Base-by-base conservation (phyloP, 2,329 filamentous ascomycete genomes). In the Elsinoe fawcettii region DNA sequence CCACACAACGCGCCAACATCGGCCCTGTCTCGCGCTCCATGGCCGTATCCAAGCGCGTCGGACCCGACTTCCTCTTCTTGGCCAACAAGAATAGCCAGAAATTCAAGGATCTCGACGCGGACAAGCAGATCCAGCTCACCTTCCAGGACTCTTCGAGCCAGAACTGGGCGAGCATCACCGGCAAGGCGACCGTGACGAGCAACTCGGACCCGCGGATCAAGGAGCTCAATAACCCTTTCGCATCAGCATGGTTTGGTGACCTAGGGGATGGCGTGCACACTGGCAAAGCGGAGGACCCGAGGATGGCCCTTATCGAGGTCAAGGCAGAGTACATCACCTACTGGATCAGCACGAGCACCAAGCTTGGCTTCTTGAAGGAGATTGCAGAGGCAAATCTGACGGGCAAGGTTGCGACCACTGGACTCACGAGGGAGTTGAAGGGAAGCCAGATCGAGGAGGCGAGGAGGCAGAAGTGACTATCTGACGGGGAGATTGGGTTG, bases 41-140 rank as follows among this genome's bases (percentile, higher is more conserved):
- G 76, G 75, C 71, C 46, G 64, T 77, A 23, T 73, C 74, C 55
- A 74, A 88, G 85, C 70, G 88, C 55, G 62, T 63, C 51, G 76
- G 77, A 9, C 76, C 76, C 5, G 75, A 79, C 65, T 75, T 78
- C 64, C 71, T 78, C 62, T 78, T 77, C 69, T 71, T 79, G 47
- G 66, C 74, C 64, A 79, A 79, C 69, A 66, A 63, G 23, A 68
- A 78, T 68, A 73, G 70, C 46, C 62, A 70, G 53, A 79, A 79
- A 51, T 76, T 78, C 65, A 62, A 67, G 49, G 76, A 79, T 63
- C 65, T 79, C 8, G 61, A 69, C 7, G 56, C 68, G n/a, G 69
- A 69, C 20, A 70, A 73, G 60, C 60, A 56, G 32, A 69, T 72
- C 54, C 71, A 74, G 54, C 64, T 79, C 54, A 71, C 71, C 18